Evolutionary conservation across 306 rosid genomes (phyloP).

Genomic region (Trifolium pratense): DNA sequence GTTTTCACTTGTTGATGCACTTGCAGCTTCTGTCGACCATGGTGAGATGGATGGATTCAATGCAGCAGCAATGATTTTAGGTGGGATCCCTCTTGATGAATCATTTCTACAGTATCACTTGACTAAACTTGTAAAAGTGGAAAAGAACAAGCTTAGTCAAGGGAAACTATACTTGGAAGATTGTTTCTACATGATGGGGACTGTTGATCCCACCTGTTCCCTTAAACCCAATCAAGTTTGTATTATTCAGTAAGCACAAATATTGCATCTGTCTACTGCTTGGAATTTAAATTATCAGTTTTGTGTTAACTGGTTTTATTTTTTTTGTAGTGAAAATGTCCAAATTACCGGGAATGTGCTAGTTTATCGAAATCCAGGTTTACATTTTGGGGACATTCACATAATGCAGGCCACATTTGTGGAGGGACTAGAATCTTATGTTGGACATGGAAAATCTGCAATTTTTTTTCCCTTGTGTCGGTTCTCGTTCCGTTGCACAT

Average conservation of each 20-base stretch:
- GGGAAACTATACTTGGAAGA: slow-evolving; percentile 63
- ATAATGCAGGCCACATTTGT: slow-evolving; percentile 60
- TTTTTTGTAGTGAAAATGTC: slow-evolving; percentile 57
- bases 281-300: too few species aligned
- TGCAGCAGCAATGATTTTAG: slow-evolving; percentile 64
- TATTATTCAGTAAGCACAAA: slow-evolving; percentile 65
- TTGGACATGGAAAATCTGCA: slow-evolving; percentile 73
- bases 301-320: slow-evolving; percentile 8
- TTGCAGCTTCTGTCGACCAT: slow-evolving; percentile 53
- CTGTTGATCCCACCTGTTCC: slow-evolving; percentile 73
- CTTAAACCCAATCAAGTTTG: slow-evolving; percentile 69
- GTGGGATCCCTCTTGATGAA: slow-evolving; percentile 79
- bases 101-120: slow-evolving; percentile 60
- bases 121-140: slow-evolving; percentile 50
- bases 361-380: slow-evolving; percentile 80
- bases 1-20: slow-evolving; percentile 28
- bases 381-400: slow-evolving; percentile 89
- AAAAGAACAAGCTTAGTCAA: slow-evolving; percentile 48
- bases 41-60: slow-evolving; percentile 63
- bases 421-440: slow-evolving; percentile 47
- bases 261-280: neutral
- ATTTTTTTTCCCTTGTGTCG: slow-evolving; percentile 82
- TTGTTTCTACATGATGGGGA: slow-evolving; percentile 78
- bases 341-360: slow-evolving; percentile 72
- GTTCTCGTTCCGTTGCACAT: slow-evolving; percentile 79